These are phyloP conservation scores for Escovopsis weberi DNA, from an alignment of 2,329 filamentous ascomycete species.

Conservation along the genomic window DNA sequence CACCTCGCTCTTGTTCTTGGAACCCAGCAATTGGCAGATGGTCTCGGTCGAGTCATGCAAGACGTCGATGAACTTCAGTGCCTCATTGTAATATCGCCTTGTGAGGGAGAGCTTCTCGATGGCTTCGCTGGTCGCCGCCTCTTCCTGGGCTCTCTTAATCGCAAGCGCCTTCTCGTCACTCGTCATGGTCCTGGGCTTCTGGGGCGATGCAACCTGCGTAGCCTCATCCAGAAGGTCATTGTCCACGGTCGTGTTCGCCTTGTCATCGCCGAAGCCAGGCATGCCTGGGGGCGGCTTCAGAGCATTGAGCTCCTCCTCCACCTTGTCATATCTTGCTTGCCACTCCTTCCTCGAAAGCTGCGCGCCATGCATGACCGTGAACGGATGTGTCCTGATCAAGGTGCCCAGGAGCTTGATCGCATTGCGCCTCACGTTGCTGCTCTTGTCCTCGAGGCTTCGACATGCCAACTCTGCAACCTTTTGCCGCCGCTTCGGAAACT, in stretches of 20 bases:
- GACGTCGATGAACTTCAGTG: conserved; percentile 83
- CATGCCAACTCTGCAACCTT: conserved; percentile 76
- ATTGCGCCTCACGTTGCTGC: conserved; percentile 90
- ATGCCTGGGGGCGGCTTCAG: conserved; percentile 72
- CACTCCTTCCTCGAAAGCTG: conserved; percentile 76
- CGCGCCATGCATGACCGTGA: conserved; percentile 79
- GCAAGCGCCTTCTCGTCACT: conserved; percentile 64
- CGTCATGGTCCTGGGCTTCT: conserved; percentile 53
- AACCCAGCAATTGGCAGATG: conserved; percentile 77
- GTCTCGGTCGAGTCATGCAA: conserved; percentile 68
- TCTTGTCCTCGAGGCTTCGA: conserved; percentile 89
- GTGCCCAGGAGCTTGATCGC: conserved; percentile 84
- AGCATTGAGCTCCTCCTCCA: conserved; percentile 68
- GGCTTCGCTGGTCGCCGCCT: conserved; percentile 77
- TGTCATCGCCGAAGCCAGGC: conserved; percentile 40
- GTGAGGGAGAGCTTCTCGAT: conserved; percentile 80
- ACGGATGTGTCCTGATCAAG: conserved; percentile 87
- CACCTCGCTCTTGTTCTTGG: conserved; percentile 94
- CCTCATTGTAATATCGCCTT: conserved; percentile 83
- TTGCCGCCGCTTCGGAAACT: conserved; percentile 85
- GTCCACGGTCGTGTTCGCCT: conserved; percentile 57
- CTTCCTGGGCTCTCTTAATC: conserved; percentile 67
- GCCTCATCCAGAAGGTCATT: conserved; percentile 73
- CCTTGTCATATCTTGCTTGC: conserved; percentile 65
- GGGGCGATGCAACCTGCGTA: conserved; percentile 60